Conservation (phyloP, 148 eudicot genomes). For the Rhododendron ovatum region DNA sequence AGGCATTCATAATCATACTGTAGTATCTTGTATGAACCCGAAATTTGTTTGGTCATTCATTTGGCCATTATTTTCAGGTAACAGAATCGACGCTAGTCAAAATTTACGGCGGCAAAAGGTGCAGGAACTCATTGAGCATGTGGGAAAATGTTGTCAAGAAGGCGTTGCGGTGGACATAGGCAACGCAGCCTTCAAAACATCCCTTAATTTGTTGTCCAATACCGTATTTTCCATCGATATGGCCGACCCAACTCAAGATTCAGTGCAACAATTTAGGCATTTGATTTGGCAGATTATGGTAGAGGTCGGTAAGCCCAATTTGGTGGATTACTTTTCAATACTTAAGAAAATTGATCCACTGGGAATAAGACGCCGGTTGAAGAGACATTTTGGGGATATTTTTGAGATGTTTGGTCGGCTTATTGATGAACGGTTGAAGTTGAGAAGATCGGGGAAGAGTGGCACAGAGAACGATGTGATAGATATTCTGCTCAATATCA, state of each 20-base stretch:
- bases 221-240: background rate
- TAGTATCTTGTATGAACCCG: too few relatives aligned
- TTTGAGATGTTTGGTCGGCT: constrained; percentile 2
- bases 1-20: too few relatives aligned
- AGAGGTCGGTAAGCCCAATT: constrained; percentile 11
- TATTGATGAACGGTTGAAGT: constrained; percentile 9
- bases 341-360: background rate
- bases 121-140: background rate
- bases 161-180: constrained; percentile 4
- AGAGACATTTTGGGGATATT: background rate
- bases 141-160: background rate
- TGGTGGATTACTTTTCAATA: constrained; percentile 11
- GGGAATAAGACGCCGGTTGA: background rate
- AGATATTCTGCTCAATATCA: constrained; percentile 1
- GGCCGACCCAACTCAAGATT: constrained; percentile 4
- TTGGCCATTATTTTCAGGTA: background rate
- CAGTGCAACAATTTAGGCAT: background rate
- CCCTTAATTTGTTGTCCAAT: background rate
- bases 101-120: background rate
- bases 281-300: background rate
- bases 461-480: background rate
- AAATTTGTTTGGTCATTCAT: background rate
- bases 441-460: background rate
- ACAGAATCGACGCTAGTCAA: background rate
- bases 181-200: background rate